phyloP scores from a whole-genome alignment of 805 yeast genomes.

The Starmerella bombi region DNA sequence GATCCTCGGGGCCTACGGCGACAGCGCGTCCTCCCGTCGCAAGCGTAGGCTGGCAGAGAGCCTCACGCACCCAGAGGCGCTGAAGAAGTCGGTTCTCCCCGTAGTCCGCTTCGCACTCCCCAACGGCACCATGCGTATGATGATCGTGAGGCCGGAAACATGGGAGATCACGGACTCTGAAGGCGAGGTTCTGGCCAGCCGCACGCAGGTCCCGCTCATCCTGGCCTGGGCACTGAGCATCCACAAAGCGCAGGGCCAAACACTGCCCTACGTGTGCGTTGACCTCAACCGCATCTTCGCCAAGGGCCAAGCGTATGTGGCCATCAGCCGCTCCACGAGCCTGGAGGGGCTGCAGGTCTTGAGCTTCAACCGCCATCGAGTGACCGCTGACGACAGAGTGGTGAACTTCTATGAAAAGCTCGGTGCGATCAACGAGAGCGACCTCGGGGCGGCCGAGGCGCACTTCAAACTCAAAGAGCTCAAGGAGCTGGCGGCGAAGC shows the following conservation, averaged over 20 bases:
- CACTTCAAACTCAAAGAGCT: slow-evolving; percentile 1
- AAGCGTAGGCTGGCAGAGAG: slow-evolving; percentile 12
- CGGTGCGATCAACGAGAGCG: slow-evolving; percentile 2
- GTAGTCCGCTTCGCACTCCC: slow-evolving; percentile 62
- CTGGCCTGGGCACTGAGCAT: slow-evolving; percentile 96
- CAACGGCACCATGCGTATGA: slow-evolving; percentile 60
- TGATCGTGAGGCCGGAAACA: slow-evolving; percentile 65
- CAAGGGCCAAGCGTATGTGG: slow-evolving; percentile 92
- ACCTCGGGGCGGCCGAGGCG: slow-evolving; percentile 8
- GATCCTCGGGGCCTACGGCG: slow-evolving; percentile 5
- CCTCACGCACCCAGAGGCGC: slow-evolving; percentile 3
- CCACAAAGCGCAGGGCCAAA: slow-evolving; percentile 93
- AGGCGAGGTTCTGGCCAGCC: slow-evolving; percentile 51
- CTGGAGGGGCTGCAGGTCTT: slow-evolving; percentile 72
- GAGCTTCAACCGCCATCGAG: slow-evolving; percentile 51
- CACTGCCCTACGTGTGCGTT: slow-evolving; percentile 61
- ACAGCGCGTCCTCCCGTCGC: slow-evolving; percentile 1
- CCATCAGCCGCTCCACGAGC: slow-evolving; percentile 76
- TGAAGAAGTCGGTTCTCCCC: slow-evolving; percentile 35
- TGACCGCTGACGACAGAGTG: slow-evolving; percentile 60
- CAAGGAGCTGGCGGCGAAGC: slow-evolving; percentile 1
- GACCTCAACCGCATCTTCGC: slow-evolving; percentile 70
- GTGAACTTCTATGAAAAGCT: slow-evolving; percentile 43
- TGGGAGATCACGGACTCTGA: slow-evolving; percentile 71
- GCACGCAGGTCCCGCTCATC: slow-evolving; percentile 74